phyloP scores from a whole-genome alignment of 495 filamentous ascomycete species.

The Penicillium cosmopolitanum region DNA sequence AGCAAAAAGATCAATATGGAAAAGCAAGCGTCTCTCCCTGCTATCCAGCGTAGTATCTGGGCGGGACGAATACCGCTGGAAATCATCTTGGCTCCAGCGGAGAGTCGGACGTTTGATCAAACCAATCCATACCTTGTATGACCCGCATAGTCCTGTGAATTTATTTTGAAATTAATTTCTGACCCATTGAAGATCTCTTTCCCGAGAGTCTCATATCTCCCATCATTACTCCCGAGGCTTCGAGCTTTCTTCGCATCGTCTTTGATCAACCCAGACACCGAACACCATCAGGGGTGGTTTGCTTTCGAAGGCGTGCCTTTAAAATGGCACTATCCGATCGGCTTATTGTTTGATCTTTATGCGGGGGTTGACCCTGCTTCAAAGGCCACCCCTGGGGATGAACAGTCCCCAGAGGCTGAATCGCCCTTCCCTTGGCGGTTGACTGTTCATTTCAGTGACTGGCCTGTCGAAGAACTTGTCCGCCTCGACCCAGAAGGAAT shows the following conservation, averaged over 20 bases:
- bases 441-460: constrained; percentile 77
- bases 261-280: constrained; percentile 65
- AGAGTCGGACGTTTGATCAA: constrained; percentile 57
- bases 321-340: constrained; percentile 87
- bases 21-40: constrained; percentile 28
- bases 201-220: constrained; percentile 63
- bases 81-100: constrained; percentile 54
- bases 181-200: constrained; percentile 46
- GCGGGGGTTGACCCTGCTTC: constrained; percentile 64
- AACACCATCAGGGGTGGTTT: constrained; percentile 69
- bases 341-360: constrained; percentile 88
- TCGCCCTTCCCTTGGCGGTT: constrained; percentile 74
- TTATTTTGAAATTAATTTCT: constrained; percentile 12
- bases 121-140: constrained; percentile 59
- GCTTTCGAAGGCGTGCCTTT: constrained; percentile 76
- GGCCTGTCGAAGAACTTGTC: constrained; percentile 66
- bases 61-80: constrained; percentile 54
- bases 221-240: constrained; percentile 77
- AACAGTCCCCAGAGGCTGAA: constrained; percentile 32
- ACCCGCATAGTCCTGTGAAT: not conserved
- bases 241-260: constrained; percentile 74
- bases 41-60: constrained; percentile 55
- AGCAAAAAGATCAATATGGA: constrained; percentile 21
- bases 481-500: constrained; percentile 63
- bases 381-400: constrained; percentile 25